Evolutionary conservation across 495 filamentous ascomycete genomes (phyloP), one percentile per base, ranked within the genome.

Genomic region (Hyaloscypha variabilis): DNA sequence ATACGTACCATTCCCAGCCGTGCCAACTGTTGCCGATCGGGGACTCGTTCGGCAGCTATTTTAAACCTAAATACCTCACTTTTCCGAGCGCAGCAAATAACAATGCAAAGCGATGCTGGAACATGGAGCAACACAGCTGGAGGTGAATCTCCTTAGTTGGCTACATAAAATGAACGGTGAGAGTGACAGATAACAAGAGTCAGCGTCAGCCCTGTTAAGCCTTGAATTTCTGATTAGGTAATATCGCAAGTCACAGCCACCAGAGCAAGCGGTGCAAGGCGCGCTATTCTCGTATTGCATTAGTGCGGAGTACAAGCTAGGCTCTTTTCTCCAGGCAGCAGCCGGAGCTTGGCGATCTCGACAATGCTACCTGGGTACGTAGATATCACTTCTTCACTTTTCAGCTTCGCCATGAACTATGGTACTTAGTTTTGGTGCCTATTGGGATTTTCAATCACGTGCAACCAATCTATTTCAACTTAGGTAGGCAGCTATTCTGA

Each of bases 1-100:
- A 23, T n/a, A 55, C 52, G 52, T 55, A 55, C 52, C 52, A 55
- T 55, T 55, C 21, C 52, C 52, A 55, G n/a, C 52, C 52, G 23
- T 55, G 52, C 52, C 23, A 28, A 26, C 24, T 3, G 28, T 4
- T 55, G 24, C 10, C 13, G 11, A 23, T 11, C 24, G 52, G 19
- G 52, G 24, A 11, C 30, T 34, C 52, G 52, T 4, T 55, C 52
- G 52, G 26, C 5, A 5, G 14, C 24, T 55, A 55, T 4, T 55
- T 14, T 26, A 55, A 55, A 11, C 23, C 17, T 55, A 55, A 23
- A 55, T 55, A 24, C 52, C 23, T 55, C 24, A 13, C 8, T 26
- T 26, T 55, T 24, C 26, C 4, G 19, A 55, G 52, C 52, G 52
- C 26, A 55, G 52, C 52, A 26, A 55, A 26, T 55, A 25, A 55